Evolutionary conservation across 2,329 filamentous ascomycete species (phyloP).

Genomic region (Arachnomyces sp.): DNA sequence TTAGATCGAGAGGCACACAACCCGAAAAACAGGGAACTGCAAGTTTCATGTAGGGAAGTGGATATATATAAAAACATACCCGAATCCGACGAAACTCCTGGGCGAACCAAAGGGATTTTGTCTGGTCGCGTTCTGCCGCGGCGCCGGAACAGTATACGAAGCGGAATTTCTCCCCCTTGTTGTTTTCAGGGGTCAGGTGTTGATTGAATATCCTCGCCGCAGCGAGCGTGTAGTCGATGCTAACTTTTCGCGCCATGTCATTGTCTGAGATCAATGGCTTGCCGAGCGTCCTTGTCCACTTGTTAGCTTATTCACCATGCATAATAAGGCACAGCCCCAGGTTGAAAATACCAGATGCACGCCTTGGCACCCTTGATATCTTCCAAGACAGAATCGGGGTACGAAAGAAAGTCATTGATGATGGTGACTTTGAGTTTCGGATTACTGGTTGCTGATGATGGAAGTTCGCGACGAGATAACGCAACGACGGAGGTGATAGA

Average conservation of each 20-base stretch:
- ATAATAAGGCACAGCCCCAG: too few relatives aligned
- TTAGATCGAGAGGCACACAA: too few relatives aligned
- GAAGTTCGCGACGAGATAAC: conserved; percentile 43
- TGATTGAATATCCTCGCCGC: conserved; percentile 24
- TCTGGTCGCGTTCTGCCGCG: conserved; percentile 33
- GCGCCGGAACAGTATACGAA: conserved; percentile 37
- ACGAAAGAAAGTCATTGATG: conserved; percentile 48
- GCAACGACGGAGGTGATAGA: conserved; percentile 47
- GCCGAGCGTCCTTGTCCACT: conserved; percentile 4
- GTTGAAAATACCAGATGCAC: conserved; percentile 46
- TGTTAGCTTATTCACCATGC: too few relatives aligned
- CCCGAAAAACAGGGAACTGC: too few relatives aligned
- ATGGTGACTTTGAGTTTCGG: conserved; percentile 46
- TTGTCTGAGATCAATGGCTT: conserved; percentile 11
- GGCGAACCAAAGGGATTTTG: conserved; percentile 31
- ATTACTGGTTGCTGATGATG: conserved; percentile 34
- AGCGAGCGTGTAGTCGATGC: conserved; percentile 26
- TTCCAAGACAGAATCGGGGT: conserved; percentile 38
- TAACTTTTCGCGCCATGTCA: conserved; percentile 19
- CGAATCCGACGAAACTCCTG: conserved; percentile 20
- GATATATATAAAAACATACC: conserved; percentile 10
- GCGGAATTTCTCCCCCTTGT: conserved; percentile 28
- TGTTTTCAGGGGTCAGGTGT: conserved; percentile 10
- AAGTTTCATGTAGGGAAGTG: background rate
- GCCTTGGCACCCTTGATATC: conserved; percentile 37